Conservation (phyloP, 371 early-diverging fungal species). For the Mucor irregularis region DNA sequence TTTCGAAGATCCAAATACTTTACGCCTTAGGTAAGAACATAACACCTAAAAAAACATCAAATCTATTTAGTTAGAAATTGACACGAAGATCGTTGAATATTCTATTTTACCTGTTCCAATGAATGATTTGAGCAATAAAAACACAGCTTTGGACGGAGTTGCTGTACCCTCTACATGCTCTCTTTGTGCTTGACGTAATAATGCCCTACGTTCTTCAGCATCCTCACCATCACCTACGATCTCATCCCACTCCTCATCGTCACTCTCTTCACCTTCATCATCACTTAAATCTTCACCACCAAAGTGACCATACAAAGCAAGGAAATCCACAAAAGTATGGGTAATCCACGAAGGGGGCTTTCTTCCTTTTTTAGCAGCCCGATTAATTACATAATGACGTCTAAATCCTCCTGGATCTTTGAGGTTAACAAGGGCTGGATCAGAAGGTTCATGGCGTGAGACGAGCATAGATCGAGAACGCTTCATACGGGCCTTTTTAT, state of each 20-base stretch:
- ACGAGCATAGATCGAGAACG: slow-evolving; percentile 40
- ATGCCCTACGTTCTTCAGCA: slow-evolving; percentile 39
- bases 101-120: slow-evolving; percentile 81
- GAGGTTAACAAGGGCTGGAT: slow-evolving; percentile 41
- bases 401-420: slow-evolving; percentile 89
- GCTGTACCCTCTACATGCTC: slow-evolving; percentile 65
- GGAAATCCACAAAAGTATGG: slow-evolving; percentile 88
- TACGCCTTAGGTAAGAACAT: slow-evolving; percentile 27
- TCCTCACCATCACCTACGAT: slow-evolving; percentile 10
- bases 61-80: neutral
- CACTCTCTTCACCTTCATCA: slow-evolving; percentile 78
- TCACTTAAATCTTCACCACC: slow-evolving; percentile 92
- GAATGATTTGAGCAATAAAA: slow-evolving; percentile 75
- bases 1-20: slow-evolving; percentile 1
- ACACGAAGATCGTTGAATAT: slow-evolving; percentile 19
- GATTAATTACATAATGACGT: slow-evolving; percentile 77
- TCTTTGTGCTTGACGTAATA: slow-evolving; percentile 45
- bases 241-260: slow-evolving; percentile 32
- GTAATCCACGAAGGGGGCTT: slow-evolving; percentile 72
- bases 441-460: slow-evolving; percentile 26
- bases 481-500: slow-evolving; percentile 27
- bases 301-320: slow-evolving; percentile 92
- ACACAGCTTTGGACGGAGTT: slow-evolving; percentile 70
- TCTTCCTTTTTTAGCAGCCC: slow-evolving; percentile 68
- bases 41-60: slow-evolving; percentile 22